Base-by-base conservation (phyloP, 352 stramenopile species). In the Blastocystis hominis region DNA sequence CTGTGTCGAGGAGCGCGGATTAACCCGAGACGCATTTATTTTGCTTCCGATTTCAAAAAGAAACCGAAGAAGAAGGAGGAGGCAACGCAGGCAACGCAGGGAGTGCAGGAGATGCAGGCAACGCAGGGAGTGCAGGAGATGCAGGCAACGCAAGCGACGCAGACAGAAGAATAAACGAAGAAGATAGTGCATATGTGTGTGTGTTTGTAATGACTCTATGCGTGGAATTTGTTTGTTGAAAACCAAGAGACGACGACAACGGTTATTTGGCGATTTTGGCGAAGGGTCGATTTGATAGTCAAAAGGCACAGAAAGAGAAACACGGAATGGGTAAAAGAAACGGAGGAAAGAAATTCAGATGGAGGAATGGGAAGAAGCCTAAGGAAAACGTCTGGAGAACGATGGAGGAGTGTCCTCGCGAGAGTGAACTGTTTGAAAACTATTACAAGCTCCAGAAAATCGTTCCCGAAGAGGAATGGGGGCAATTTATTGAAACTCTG, bases 381-480 rank as follows among this genome's bases (percentile, higher is more conserved):
- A 84, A 61, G 55, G 72, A 84, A 53, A 84, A 84, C 44, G 72
- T 84, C 10, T 84, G 72, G 72, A 84, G 72, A 84, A 34, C 72
- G 72, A 84, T 68, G 72, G 72, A 84, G 30, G 72, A 59, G 40
- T 63, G 30, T 64, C 30, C 54, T 68, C 72, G 72, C 36, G 72
- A 84, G 56, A 84, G 72, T 34, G 36, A 63, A 30, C 38, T 91
- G 7, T 96, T 95, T 75, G 92, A 95, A 87, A 75, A 90, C 40
- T 96, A 94, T 77, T 97, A 96, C 88, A 89, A 93, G 80, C 91
- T 92, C 34, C 94, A 97, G 89, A 89, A 91, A 46, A 93, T 96
- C 56, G 89, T 96, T 80, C 62, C 79, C 6, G 91, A 92, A 20
- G 91, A 90, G 1, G 94, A 98, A 89, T 98, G 94, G 93, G 90